Percentiles rank a stretch among this genome's conserved stretches.
Evolutionary conservation across 306 rosid species (phyloP).

Genomic region (Glycyrrhiza uralensis): DNA sequence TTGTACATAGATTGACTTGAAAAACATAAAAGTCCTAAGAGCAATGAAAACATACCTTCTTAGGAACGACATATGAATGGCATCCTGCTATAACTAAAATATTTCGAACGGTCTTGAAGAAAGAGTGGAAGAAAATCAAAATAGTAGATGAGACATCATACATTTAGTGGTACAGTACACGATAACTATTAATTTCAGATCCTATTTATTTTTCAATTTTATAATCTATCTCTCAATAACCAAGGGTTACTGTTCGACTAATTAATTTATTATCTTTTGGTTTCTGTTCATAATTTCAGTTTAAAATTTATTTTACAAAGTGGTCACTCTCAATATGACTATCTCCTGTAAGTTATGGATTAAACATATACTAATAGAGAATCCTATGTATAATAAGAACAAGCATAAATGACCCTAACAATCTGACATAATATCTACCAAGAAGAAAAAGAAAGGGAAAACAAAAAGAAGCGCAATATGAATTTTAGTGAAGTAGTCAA

Average conservation of each 20-base stretch:
- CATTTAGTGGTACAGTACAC: neutral
- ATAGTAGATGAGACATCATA: neutral
- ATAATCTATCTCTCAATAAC: neutral
- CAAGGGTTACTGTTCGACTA: neutral
- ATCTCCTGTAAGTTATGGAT: neutral
- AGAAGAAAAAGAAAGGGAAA: neutral
- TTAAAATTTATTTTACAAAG: neutral
- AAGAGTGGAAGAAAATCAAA: neutral
- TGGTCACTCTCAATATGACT: neutral
- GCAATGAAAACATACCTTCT: constrained; percentile 7
- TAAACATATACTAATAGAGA: neutral
- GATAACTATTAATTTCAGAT: neutral
- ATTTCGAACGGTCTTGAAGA: neutral
- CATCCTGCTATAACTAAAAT: neutral
- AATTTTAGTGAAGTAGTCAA: neutral
- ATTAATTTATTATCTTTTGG: too few species aligned
- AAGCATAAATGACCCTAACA: neutral
- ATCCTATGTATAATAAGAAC: neutral
- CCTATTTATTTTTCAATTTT: neutral
- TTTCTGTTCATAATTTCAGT: neutral
- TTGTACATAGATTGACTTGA: neutral
- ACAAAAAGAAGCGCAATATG: neutral
- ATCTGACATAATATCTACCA: neutral
- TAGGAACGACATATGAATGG: neutral
- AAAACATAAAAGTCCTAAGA: neutral